These are phyloP conservation scores for Tetrahymena borealis DNA, from an alignment of 73 alveolate species.

Conservation along the genomic window DNA sequence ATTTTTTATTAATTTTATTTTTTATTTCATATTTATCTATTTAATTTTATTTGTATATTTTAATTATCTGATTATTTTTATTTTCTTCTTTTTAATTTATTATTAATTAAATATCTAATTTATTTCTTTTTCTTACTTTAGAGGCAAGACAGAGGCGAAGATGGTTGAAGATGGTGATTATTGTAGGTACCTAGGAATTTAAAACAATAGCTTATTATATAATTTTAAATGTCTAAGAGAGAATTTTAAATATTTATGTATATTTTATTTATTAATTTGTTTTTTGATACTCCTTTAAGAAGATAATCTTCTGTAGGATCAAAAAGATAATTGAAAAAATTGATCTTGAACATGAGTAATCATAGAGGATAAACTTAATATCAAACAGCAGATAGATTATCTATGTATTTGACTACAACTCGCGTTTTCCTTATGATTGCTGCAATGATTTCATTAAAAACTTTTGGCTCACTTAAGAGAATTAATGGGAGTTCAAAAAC, in stretches of 20 bases:
- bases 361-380: neutral
- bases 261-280: neutral
- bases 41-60: no score
- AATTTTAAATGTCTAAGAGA: neutral
- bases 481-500: neutral
- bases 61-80: no score
- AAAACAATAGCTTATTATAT: neutral
- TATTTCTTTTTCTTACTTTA: neutral
- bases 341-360: neutral
- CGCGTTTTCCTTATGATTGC: neutral
- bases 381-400: neutral
- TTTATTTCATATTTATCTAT: no score
- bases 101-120: no score
- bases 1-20: no score
- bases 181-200: neutral
- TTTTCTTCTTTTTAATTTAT: no score
- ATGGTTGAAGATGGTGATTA: neutral
- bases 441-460: neutral
- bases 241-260: neutral
- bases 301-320: neutral
- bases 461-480: neutral
- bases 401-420: neutral
- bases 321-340: neutral
- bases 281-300: neutral
- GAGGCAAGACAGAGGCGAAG: constrained; percentile 3